phyloP scores from a whole-genome alignment of 768 basidiomycete genomes.

The Boletales sp. region DNA sequence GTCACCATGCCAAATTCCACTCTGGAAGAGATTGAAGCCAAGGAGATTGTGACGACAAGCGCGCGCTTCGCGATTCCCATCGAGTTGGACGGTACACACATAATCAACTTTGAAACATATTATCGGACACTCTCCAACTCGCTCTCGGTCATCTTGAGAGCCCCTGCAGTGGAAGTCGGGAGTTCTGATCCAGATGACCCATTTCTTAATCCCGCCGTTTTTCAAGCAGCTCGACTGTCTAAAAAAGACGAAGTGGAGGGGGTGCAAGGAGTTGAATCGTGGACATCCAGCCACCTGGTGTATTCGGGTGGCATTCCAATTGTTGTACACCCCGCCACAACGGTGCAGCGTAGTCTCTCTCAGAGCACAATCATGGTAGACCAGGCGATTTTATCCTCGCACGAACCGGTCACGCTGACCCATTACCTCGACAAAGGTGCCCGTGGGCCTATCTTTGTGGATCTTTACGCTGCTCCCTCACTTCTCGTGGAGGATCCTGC shows the following conservation, averaged over 20 bases:
- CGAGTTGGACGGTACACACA: conserved; percentile 1
- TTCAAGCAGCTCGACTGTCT: neutral
- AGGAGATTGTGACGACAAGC: conserved; percentile 6
- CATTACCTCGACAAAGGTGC: conserved; percentile 21
- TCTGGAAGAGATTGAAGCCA: conserved; percentile 1
- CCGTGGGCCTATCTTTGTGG: conserved; percentile 17
- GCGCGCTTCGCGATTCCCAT: conserved; percentile 4
- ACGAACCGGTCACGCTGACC: neutral
- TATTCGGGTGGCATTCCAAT: neutral
- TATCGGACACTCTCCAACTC: conserved; percentile 12
- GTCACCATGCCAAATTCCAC: conserved; percentile 8
- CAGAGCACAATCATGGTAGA: neutral
- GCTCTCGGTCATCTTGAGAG: conserved; percentile 2
- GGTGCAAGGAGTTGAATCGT: conserved; percentile 10
- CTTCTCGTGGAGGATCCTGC: conserved; percentile 4
- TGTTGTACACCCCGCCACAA: conserved; percentile 1
- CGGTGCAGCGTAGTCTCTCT: neutral
- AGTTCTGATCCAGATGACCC: conserved; percentile 5
- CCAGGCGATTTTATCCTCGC: conserved; percentile 5
- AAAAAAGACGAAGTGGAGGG: conserved; percentile 14
- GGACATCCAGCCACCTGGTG: no score
- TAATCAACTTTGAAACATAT: conserved; percentile 8
- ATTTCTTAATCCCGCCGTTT: neutral
- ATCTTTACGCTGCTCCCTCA: neutral
- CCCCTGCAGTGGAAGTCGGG: neutral